Percentiles rank a stretch among this genome's conserved stretches.
Conservation (phyloP, 805 yeast species). For the Zygosaccharomyces pseudorouxii region DNA sequence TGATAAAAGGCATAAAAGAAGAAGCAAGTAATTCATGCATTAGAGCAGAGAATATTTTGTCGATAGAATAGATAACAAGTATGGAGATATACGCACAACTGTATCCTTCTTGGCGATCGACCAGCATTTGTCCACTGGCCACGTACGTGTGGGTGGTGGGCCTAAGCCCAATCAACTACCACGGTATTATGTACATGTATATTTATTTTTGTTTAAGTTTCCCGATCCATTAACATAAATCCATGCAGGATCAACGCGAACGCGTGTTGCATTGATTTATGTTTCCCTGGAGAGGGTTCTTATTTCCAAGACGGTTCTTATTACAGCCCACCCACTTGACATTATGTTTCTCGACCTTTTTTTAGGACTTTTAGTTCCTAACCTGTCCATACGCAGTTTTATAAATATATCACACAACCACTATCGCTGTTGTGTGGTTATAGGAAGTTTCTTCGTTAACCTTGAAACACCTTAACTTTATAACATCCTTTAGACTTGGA, state of each 20-base stretch:
- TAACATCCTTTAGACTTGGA: too few species aligned
- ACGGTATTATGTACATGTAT: too few species aligned
- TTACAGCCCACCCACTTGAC: neutral
- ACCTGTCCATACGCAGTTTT: neutral
- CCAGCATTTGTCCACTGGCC: too few species aligned
- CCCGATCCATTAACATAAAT: neutral
- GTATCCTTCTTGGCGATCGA: too few species aligned
- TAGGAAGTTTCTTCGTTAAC: neutral
- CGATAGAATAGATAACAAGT: too few species aligned
- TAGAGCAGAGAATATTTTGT: too few species aligned
- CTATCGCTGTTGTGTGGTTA: neutral
- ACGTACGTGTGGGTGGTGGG: too few species aligned
- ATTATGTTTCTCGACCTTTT: neutral
- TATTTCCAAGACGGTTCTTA: neutral
- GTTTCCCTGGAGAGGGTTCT: conserved; percentile 1
- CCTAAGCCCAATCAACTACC: too few species aligned
- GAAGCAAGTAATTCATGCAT: too few species aligned
- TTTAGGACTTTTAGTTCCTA: conserved; percentile 1
- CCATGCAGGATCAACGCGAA: neutral
- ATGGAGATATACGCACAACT: too few species aligned
- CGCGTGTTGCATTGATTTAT: neutral
- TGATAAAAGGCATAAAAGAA: neutral
- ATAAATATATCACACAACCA: neutral
- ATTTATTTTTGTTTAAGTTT: neutral
- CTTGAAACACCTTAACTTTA: too few species aligned